Conservation (phyloP, 768 basidiomycete genomes). For the Cystoderma amianthinum region DNA sequence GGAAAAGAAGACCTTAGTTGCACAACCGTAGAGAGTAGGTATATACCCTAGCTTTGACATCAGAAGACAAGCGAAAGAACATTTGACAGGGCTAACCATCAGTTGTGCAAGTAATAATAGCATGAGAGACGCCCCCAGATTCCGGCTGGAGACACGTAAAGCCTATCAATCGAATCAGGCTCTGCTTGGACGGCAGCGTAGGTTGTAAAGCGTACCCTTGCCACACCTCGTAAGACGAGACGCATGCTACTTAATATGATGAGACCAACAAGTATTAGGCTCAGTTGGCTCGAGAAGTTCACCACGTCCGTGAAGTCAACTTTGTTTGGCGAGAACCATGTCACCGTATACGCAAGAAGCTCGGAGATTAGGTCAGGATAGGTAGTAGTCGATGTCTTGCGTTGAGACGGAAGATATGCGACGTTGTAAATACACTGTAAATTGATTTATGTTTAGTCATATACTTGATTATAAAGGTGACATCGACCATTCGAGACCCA, state of each 20-base stretch:
- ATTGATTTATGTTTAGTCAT: neutral
- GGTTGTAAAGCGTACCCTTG: conserved; percentile 32
- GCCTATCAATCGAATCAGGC: no score
- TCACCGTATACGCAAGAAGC: conserved; percentile 23
- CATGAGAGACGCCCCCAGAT: conserved; percentile 69
- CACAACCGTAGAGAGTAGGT: conserved; percentile 76
- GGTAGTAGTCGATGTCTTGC: conserved; percentile 19
- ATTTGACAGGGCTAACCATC: conserved; percentile 46
- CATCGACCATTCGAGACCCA: conserved; percentile 22
- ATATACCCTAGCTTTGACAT: conserved; percentile 54
- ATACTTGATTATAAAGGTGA: neutral
- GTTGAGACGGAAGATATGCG: conserved; percentile 29
- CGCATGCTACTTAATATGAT: conserved; percentile 73
- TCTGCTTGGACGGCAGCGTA: no score
- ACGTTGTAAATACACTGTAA: conserved; percentile 43
- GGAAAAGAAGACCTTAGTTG: conserved; percentile 82
- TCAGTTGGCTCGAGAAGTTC: conserved; percentile 40
- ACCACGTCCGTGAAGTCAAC: conserved; percentile 26
- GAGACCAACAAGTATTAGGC: conserved; percentile 65
- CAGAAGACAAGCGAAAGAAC: neutral
- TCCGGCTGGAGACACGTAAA: conserved; percentile 59
- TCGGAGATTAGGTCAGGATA: conserved; percentile 35
- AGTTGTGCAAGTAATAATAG: conserved; percentile 73
- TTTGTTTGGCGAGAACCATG: conserved; percentile 13
- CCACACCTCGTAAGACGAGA: conserved; percentile 61